Evolutionary conservation across 352 stramenopile genomes (phyloP), one percentile per base, ranked within the genome.

Genomic region (Globisporangium cylindrosporum): DNA sequence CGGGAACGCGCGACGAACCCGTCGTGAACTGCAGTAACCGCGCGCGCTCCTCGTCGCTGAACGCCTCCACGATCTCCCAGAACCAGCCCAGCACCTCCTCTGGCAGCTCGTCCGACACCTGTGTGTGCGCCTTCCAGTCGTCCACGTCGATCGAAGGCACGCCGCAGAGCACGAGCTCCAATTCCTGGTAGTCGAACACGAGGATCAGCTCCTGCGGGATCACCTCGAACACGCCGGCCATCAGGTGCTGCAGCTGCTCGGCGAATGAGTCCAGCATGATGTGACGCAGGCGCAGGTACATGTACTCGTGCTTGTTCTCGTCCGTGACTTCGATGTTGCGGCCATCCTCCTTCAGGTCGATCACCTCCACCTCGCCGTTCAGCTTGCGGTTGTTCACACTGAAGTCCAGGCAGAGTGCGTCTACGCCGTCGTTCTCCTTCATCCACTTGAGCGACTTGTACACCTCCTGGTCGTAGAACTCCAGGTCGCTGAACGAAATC

Each of bases 261-360:
- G 82, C 81, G 57, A 99, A 97, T 53, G 93, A 90, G 69, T 97
- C 96, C 60, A 99, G 82, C 74, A 99, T 89, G 66, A 97, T 93
- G 82, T 99, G 98, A 64, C 97, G 97, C 43, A 99, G 79, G 49
- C 88, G 91, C 62, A 98, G 74, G 66, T 98, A 94, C 20, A 99
- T 86, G 81, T 98, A 99, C 78, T 99, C 93, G 27, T 96, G 89
- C 72, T 99, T 96, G 86, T 99, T 99, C 36, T 98, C 94, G 70
- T 99, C 97, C n/a, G 91, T 95, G n/a, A 96, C 68, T 0, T 90
- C 78, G 49, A 95, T 93, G 63, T 93, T 81, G 63, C 86, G 85
- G n/a, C 89, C 89, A 38, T 89, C 82, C 57, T 91, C 79, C 73
- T 93, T 94, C 14, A 96, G 75, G 18, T 95, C 89, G n/a, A 94